Percentiles rank a stretch among this genome's conserved stretches.
phyloP scores from a whole-genome alignment of 2,329 filamentous ascomycete genomes.

The Colletotrichum lentis region DNA sequence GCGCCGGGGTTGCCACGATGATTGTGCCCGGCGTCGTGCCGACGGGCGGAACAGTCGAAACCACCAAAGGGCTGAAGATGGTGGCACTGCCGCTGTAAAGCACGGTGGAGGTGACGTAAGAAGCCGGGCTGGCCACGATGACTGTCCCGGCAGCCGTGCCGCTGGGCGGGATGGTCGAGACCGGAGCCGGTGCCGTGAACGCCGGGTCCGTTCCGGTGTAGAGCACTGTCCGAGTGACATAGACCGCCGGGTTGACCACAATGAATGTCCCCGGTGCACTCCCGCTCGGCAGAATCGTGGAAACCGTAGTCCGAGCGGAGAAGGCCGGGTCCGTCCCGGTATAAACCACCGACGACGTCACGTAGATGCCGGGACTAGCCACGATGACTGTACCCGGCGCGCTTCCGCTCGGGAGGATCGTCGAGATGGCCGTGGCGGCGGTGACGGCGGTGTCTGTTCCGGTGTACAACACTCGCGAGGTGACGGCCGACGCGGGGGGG shows the following conservation, averaged over 20 bases:
- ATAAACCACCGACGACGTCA: slow-evolving; percentile 23
- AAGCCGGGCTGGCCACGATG: neutral
- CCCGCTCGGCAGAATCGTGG: slow-evolving; percentile 16
- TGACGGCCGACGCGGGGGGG: too few species aligned
- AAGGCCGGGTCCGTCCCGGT: slow-evolving; percentile 11
- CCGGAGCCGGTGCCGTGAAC: neutral
- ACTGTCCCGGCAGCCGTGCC: slow-evolving; percentile 22
- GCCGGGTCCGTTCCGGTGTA: too few species aligned
- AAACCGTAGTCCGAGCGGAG: slow-evolving; percentile 2
- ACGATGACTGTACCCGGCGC: slow-evolving; percentile 22
- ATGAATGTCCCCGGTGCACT: slow-evolving; percentile 22
- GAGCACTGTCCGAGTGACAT: too few species aligned
- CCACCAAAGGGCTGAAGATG: slow-evolving; percentile 1
- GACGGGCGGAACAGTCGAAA: slow-evolving; percentile 17
- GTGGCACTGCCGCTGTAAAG: slow-evolving; percentile 18
- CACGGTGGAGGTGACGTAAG: slow-evolving; percentile 7
- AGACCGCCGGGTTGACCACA: neutral
- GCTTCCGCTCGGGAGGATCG: slow-evolving; percentile 26
- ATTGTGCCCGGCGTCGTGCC: slow-evolving; percentile 24
- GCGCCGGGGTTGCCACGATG: slow-evolving; percentile 24
- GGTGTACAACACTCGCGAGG: slow-evolving; percentile 23
- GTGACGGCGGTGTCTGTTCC: slow-evolving; percentile 27
- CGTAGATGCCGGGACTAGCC: slow-evolving; percentile 15
- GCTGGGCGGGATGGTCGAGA: slow-evolving; percentile 20
- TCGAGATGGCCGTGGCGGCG: slow-evolving; percentile 15